Evolutionary conservation across 345 rosid genomes (phyloP), one percentile per base, ranked within the genome.

Genomic region (Pseudoturritis turrita): DNA sequence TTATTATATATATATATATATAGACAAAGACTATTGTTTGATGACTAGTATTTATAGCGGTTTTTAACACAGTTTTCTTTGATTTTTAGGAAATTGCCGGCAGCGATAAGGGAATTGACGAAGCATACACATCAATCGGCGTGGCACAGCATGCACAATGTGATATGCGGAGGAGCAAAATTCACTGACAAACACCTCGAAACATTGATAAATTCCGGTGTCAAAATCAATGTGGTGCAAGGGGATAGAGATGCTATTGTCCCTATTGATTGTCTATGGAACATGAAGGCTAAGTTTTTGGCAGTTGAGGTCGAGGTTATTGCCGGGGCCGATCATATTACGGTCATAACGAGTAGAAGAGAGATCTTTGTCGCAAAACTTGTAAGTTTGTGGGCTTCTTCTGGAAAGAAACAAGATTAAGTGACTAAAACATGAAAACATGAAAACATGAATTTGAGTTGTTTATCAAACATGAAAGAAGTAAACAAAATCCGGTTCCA

Each of bases 51-150:
- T 47, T 25, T n/a, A 11, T 1, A 51, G 49, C 15, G 11, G 7
- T 10, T 52, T 54, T 19, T 22, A 11, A 54, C n/a, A 53, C 7
- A 28, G 12, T 9, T 29, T 26, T 19, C 47, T 41, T 13, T 1
- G 2, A 54, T 33, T 57, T 74, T 29, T 62, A 89, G 91, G 76
- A 84, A 84, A 33, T 70, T 92, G 19, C 81, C 77, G 54, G 83
- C 81, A 58, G 19, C 59, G 72, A 10, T 55, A 5, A 43, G 29
- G 14, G 89, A 85, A 72, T 22, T 89, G 52, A 79, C 89, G 0
- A 85, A 80, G 83, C 96, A 89, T 76, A 88, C 96, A 7, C 98
- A 92, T 77, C 88, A 76, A 65, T 89, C 98, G 0, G 92, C 87
- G 18, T 92, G 91, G 92, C 91, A 87, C 28, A 81, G 84, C 25